Evolutionary conservation across 2,329 filamentous ascomycete species (phyloP).

Genomic region (Dactylella cylindrospora): DNA sequence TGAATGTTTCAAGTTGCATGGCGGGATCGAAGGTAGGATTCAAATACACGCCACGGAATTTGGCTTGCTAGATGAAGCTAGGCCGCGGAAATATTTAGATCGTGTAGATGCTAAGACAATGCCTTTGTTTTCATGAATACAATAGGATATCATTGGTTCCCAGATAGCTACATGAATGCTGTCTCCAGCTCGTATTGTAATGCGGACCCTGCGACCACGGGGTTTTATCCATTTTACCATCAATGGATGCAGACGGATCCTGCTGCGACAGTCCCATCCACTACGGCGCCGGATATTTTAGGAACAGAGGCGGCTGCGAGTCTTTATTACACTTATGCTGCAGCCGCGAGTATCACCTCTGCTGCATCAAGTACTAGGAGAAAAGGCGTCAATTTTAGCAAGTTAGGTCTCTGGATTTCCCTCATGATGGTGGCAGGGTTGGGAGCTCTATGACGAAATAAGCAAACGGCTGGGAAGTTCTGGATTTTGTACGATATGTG

Average conservation of each 20-base stretch:
- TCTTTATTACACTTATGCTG: constrained; percentile 31
- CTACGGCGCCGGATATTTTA: constrained; percentile 23
- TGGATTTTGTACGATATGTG: no score
- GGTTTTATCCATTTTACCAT: constrained; percentile 25
- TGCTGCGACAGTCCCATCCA: constrained; percentile 9
- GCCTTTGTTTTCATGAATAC: no score
- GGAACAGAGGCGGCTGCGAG: constrained; percentile 26
- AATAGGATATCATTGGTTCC: constrained; percentile 27
- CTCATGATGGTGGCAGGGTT: no score
- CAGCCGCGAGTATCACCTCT: background rate
- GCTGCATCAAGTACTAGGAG: background rate
- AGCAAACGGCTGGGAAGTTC: no score
- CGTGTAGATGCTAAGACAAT: no score
- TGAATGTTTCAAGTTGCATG: constrained; percentile 23
- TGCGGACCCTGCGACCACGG: constrained; percentile 26
- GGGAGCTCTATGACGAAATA: no score
- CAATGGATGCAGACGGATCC: constrained; percentile 17
- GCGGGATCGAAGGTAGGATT: constrained; percentile 34
- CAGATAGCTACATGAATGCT: constrained; percentile 20
- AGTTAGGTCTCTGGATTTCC: constrained; percentile 1
- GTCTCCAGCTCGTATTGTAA: constrained; percentile 32
- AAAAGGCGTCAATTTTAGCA: background rate
- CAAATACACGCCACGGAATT: no score
- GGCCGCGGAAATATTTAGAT: no score
- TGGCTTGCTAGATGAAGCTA: no score